phyloP scores from a whole-genome alignment of 139 green algal genomes.

The Raphidocelis subcapitata region DNA sequence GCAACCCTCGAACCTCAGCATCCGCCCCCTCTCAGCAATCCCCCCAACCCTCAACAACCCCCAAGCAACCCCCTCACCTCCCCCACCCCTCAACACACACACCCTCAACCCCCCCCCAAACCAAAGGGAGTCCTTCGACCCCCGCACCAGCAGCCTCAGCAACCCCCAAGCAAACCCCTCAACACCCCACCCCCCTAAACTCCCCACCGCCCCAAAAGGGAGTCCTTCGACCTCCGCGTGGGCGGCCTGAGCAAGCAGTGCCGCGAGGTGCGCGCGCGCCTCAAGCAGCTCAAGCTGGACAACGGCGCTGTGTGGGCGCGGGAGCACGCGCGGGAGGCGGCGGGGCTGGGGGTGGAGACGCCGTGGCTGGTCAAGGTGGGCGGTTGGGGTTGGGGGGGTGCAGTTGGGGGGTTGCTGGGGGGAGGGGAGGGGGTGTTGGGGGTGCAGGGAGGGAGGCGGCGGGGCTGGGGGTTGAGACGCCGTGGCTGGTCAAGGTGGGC shows the following conservation, averaged over 20 bases:
- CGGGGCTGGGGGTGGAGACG: constrained; percentile 34
- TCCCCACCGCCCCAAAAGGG: not conserved
- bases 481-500: constrained; percentile 24
- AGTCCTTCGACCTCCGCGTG: constrained; percentile 16
- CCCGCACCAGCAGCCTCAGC: too few species aligned
- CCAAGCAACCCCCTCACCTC: too few species aligned
- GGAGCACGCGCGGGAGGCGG: constrained; percentile 59
- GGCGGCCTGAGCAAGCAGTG: constrained; percentile 15
- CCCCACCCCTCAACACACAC: too few species aligned
- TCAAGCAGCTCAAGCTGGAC: constrained; percentile 69
- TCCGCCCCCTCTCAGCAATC: too few species aligned
- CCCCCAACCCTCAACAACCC: too few species aligned
- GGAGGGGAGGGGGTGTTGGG: not conserved
- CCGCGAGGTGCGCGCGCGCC: constrained; percentile 24
- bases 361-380: constrained; percentile 27
- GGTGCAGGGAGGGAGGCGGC: constrained; percentile 39
- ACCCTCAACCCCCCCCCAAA: too few species aligned
- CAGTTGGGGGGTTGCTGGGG: not conserved
- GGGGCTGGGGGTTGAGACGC: constrained; percentile 36
- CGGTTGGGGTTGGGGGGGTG: too few species aligned
- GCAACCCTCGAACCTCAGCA: too few species aligned
- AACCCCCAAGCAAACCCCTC: too few species aligned
- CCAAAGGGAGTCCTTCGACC: too few species aligned
- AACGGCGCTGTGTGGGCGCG: constrained; percentile 76
- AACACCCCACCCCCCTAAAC: too few species aligned